Conservation (phyloP, 345 rosid genomes). For the Rubroshorea leprosula region DNA sequence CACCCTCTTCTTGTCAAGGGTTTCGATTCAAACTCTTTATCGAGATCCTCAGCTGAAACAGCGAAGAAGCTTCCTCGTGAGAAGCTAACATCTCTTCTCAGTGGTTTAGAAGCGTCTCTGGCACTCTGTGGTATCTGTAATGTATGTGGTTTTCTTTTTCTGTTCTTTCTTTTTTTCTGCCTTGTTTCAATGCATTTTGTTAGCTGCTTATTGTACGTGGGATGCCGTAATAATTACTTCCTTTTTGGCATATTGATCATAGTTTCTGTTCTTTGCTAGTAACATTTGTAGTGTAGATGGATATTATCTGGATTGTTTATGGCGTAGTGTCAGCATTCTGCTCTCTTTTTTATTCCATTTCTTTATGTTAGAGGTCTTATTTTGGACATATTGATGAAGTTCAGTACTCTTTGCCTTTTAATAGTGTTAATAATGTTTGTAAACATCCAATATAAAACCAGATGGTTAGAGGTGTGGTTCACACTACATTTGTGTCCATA, state of each 20-base stretch:
- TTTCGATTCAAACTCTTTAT: conserved; percentile 43
- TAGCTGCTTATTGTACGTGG: neutral
- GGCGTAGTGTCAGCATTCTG: neutral
- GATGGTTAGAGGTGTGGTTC: no score
- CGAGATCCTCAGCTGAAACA: conserved; percentile 50
- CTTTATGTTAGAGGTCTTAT: no score
- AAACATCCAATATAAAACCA: no score
- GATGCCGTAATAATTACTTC: no score
- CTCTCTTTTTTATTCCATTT: neutral
- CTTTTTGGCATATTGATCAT: no score
- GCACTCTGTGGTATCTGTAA: conserved; percentile 87
- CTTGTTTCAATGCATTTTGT: conserved; percentile 5
- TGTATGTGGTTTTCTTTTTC: conserved; percentile 48
- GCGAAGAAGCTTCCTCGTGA: conserved; percentile 56
- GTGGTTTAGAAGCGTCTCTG: conserved; percentile 64
- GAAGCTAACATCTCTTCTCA: conserved; percentile 34
- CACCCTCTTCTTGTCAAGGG: conserved; percentile 95
- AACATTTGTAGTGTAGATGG: no score
- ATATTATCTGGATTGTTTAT: no score
- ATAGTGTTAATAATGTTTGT: neutral
- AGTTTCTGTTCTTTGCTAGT: no score
- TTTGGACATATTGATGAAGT: no score
- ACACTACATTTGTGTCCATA: no score
- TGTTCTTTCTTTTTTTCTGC: conserved; percentile 3
- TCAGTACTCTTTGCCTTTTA: no score